These are phyloP conservation scores for Apophysomyces ossiformis DNA, from an alignment of 371 early-diverging fungal species.

Conservation along the genomic window DNA sequence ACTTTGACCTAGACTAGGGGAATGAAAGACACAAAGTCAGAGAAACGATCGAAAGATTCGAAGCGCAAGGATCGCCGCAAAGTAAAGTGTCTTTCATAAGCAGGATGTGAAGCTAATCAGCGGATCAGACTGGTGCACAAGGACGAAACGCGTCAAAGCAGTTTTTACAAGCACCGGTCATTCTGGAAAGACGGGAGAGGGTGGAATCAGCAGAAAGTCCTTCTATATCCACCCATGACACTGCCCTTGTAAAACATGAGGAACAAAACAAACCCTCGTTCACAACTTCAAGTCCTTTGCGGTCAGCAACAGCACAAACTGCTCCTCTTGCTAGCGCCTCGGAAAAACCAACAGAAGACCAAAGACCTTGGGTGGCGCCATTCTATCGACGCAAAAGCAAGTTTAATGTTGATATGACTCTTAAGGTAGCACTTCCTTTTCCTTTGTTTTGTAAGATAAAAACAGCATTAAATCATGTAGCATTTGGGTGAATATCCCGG, in stretches of 20 bases:
- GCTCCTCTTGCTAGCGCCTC: background rate
- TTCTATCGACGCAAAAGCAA: conserved; percentile 13
- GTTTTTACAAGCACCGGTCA: conserved; percentile 33
- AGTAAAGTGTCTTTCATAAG: conserved; percentile 7
- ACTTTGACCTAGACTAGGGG: too few species aligned
- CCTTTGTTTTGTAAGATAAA: background rate
- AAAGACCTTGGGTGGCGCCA: conserved; percentile 9
- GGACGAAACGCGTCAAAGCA: conserved; percentile 15
- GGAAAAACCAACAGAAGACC: conserved; percentile 10
- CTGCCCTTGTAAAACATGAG: conserved; percentile 10
- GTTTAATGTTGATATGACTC: conserved; percentile 19
- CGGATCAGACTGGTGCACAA: background rate
- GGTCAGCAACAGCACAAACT: background rate
- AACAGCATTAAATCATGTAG: conserved; percentile 25
- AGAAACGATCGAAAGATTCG: conserved; percentile 6
- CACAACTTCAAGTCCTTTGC: background rate
- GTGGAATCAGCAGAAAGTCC: conserved; percentile 5
- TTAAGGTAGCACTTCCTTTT: conserved; percentile 15
- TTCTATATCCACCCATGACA: background rate
- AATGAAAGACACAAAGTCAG: background rate
- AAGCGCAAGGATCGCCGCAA: conserved; percentile 19
- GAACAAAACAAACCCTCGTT: background rate
- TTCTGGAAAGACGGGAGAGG: conserved; percentile 33
- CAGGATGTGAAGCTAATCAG: background rate
- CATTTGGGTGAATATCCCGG: conserved; percentile 72